Conservation (phyloP, 257 asterid species). For the Solanum paucissectum region DNA sequence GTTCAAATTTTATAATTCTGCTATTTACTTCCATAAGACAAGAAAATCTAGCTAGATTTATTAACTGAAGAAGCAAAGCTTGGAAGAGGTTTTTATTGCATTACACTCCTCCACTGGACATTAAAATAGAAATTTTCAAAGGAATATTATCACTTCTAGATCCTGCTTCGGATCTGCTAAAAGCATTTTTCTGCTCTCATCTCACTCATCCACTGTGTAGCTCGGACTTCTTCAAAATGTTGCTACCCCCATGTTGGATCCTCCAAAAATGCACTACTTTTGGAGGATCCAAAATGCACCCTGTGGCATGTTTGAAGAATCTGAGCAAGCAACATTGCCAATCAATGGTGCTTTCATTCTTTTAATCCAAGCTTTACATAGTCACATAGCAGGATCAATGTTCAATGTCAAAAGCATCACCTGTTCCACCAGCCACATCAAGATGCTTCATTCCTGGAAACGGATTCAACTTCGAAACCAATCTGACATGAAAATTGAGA, state of each 20-base stretch:
- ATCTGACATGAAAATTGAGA: conserved; percentile 19
- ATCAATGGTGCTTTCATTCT: neutral
- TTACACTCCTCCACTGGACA: neutral
- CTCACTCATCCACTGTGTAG: neutral
- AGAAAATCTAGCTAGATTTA: neutral
- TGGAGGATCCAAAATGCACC: neutral
- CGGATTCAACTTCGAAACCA: conserved; percentile 80
- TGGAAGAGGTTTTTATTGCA: neutral
- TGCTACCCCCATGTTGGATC: neutral
- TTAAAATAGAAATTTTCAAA: neutral
- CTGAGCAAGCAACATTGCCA: neutral
- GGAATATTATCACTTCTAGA: neutral
- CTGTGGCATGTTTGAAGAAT: neutral
- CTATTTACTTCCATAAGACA: neutral
- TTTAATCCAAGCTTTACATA: neutral
- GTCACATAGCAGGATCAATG: neutral
- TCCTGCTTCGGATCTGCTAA: neutral
- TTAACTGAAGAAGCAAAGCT: neutral
- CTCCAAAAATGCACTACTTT: neutral
- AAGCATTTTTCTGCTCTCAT: neutral
- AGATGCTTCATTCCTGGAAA: conserved; percentile 98
- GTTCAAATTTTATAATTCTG: neutral
- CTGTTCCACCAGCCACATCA: conserved; percentile 99
- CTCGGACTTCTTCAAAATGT: neutral
- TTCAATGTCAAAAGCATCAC: conserved; percentile 16